phyloP scores from a whole-genome alignment of 441 rosid genomes.

The Mallotus repandus region DNA sequence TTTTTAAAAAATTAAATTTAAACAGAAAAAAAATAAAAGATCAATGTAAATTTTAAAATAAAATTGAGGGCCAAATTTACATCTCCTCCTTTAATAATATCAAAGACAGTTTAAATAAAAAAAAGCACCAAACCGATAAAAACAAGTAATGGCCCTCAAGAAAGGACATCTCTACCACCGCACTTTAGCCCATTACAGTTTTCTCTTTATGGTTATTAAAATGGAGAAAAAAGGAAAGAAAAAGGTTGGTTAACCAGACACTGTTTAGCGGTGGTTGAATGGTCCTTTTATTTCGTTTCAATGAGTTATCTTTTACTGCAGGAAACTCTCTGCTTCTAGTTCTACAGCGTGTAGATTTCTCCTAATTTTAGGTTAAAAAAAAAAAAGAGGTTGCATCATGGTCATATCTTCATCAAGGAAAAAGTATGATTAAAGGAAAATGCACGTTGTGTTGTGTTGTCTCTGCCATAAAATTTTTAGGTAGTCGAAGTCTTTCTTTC shows the following conservation, averaged over 20 bases:
- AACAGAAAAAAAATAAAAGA: no score
- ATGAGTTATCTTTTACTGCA: neutral
- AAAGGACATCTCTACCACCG: constrained; percentile 33
- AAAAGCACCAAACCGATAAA: neutral
- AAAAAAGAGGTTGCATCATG: neutral
- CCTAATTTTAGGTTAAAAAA: neutral
- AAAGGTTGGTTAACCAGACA: constrained; percentile 13
- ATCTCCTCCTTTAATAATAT: no score
- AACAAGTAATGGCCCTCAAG: constrained; percentile 19
- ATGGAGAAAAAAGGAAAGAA: neutral
- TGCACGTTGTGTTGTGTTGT: no score
- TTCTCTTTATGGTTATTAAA: neutral
- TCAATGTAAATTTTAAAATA: no score
- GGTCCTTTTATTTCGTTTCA: constrained; percentile 20
- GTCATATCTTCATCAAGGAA: neutral
- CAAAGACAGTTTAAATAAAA: no score
- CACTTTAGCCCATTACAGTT: neutral
- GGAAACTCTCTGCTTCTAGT: neutral
- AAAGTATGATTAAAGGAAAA: no score
- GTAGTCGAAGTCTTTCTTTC: no score
- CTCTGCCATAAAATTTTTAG: no score
- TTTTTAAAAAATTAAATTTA: no score
- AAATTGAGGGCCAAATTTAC: no score
- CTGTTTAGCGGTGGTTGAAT: constrained; percentile 23
- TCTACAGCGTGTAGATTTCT: neutral